Percentiles rank a stretch among this genome's conserved stretches.
phyloP scores from a whole-genome alignment of 176 grass and related monocot species.

The Carex kokanica region DNA sequence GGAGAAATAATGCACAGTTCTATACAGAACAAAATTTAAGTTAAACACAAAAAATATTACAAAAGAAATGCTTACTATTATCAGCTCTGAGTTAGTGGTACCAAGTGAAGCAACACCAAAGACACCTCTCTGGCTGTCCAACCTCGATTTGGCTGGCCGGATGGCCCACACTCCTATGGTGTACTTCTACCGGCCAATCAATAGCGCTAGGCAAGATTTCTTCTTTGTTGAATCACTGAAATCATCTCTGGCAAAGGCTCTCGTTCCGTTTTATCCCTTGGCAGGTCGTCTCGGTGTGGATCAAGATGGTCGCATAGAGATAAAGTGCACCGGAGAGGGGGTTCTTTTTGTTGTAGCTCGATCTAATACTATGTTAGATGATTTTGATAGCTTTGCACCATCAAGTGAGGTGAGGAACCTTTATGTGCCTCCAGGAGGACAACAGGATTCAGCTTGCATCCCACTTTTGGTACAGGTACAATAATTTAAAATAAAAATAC shows the following conservation, averaged over 20 bases:
- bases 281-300: slow-evolving; percentile 39
- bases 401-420: slow-evolving; percentile 41
- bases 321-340: slow-evolving; percentile 43
- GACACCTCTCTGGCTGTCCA: slow-evolving; percentile 52
- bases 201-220: background rate
- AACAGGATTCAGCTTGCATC: slow-evolving; percentile 19
- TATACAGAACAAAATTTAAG: too few relatives aligned
- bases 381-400: slow-evolving; percentile 32
- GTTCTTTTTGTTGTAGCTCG: slow-evolving; percentile 47
- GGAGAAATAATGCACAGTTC: too few relatives aligned
- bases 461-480: slow-evolving; percentile 39
- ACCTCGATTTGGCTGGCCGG: slow-evolving; percentile 52
- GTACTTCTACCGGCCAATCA: slow-evolving; percentile 44
- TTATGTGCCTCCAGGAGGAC: slow-evolving; percentile 34
- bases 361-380: background rate
- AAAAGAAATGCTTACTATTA: slow-evolving; percentile 29
- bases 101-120: slow-evolving; percentile 44
- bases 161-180: slow-evolving; percentile 46
- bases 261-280: slow-evolving; percentile 54
- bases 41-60: background rate
- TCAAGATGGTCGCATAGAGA: slow-evolving; percentile 33
- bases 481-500: too few relatives aligned
- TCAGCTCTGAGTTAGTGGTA: slow-evolving; percentile 42
- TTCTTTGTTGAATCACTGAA: slow-evolving; percentile 36
- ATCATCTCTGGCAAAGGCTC: slow-evolving; percentile 33